A percentile compares a stretch with the other conserved stretches of the same genome.
Evolutionary conservation across 2,329 filamentous ascomycete genomes (phyloP).

Genomic region (Fusarium sp.): DNA sequence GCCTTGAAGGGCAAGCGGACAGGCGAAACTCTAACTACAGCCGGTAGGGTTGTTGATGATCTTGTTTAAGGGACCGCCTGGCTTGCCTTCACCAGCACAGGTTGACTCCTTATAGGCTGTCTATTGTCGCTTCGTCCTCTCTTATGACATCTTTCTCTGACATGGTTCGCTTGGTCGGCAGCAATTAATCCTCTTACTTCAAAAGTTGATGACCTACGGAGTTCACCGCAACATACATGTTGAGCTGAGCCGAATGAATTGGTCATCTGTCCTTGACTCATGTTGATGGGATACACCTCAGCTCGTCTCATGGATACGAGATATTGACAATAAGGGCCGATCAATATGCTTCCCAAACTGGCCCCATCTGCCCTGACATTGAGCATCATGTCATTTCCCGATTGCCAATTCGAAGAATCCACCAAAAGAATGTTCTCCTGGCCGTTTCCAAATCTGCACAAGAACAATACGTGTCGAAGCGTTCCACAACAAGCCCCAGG

Average conservation of each 20-base stretch:
- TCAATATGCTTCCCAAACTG: constrained; percentile 10
- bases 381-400: constrained; percentile 1
- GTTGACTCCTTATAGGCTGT: constrained; percentile 14
- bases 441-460: constrained; percentile 30
- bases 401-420: constrained; percentile 9
- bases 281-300: constrained; percentile 17
- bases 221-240: background rate
- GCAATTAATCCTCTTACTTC: constrained; percentile 2
- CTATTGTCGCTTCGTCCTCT: constrained; percentile 22
- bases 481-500: constrained; percentile 27
- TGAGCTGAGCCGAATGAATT: constrained; percentile 2
- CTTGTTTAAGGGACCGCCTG: constrained; percentile 14
- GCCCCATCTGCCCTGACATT: background rate
- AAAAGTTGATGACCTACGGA: constrained; percentile 3
- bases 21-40: constrained; percentile 28
- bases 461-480: constrained; percentile 12
- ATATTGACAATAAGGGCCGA: constrained; percentile 7
- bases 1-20: constrained; percentile 36
- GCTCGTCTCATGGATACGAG: background rate
- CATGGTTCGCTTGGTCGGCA: constrained; percentile 11
- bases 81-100: background rate
- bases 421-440: constrained; percentile 18
- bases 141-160: constrained; percentile 1
- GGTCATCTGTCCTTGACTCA: constrained; percentile 32
- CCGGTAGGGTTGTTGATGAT: constrained; percentile 29